phyloP scores from a whole-genome alignment of 2,329 filamentous ascomycete species.

The Macrophomina pseudophaseolina region DNA sequence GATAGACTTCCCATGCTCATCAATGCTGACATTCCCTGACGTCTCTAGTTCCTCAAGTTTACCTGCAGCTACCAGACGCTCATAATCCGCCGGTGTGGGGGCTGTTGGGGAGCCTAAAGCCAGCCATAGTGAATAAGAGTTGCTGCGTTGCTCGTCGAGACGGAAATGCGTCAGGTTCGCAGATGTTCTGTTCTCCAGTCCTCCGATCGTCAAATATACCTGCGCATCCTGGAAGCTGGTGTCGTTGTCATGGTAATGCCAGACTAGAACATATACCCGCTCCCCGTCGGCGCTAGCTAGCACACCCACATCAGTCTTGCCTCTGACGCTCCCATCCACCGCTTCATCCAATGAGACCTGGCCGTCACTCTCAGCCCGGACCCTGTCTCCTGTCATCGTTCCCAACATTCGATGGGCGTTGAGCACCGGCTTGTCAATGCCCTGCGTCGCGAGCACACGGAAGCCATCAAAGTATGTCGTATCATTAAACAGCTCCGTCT shows the following conservation, averaged over 20 bases:
- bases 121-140: neutral
- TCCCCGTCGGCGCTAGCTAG: slow-evolving; percentile 7
- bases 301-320: slow-evolving; percentile 5
- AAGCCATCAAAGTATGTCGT: slow-evolving; percentile 15
- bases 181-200: neutral
- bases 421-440: slow-evolving; percentile 18
- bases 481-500: neutral
- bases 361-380: slow-evolving; percentile 4
- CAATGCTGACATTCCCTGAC: neutral
- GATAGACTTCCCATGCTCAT: neutral
- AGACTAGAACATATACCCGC: slow-evolving; percentile 2
- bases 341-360: slow-evolving; percentile 10
- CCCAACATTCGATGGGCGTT: slow-evolving; percentile 25
- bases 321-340: slow-evolving; percentile 3
- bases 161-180: slow-evolving; percentile 14
- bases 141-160: slow-evolving; percentile 1
- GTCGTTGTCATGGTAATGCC: slow-evolving; percentile 26
- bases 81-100: neutral
- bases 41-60: neutral
- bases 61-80: neutral
- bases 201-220: neutral
- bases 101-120: neutral
- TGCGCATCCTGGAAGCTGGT: slow-evolving; percentile 8
- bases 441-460: slow-evolving; percentile 15
- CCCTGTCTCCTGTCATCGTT: slow-evolving; percentile 10